phyloP scores from a whole-genome alignment of 257 asterid genomes.

The Solanum gracilifrons region DNA sequence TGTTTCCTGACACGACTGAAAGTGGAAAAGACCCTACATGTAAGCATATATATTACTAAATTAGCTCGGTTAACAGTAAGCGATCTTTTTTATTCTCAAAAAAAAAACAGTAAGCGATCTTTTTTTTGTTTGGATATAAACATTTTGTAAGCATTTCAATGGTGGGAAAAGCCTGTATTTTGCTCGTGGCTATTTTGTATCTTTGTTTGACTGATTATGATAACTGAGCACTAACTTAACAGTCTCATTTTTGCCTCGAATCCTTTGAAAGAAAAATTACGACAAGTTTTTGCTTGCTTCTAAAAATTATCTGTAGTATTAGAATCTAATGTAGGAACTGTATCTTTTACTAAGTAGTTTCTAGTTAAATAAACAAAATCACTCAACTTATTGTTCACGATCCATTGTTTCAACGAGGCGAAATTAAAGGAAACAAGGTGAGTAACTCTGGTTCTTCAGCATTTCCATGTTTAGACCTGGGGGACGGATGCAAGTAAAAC shows the following conservation, averaged over 20 bases:
- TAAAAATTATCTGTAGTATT: not conserved
- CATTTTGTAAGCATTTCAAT: not conserved
- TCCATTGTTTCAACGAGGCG: not conserved
- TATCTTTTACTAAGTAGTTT: not conserved
- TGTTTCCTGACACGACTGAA: not conserved
- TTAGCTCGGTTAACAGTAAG: not conserved
- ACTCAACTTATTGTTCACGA: not conserved
- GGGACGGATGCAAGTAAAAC: constrained; percentile 18
- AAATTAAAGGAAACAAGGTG: constrained; percentile 21
- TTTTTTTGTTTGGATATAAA: not conserved
- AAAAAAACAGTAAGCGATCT: too few relatives aligned
- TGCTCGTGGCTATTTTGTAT: not conserved
- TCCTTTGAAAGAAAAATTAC: not conserved
- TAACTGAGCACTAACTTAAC: not conserved
- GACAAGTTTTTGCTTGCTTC: not conserved
- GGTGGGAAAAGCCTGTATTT: not conserved
- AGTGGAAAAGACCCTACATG: not conserved
- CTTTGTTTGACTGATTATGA: not conserved
- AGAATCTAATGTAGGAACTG: not conserved
- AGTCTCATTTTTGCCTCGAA: not conserved
- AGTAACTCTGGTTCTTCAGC: constrained; percentile 23
- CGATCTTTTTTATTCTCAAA: not conserved
- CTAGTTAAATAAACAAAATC: not conserved
- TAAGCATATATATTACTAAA: not conserved
- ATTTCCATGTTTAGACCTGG: constrained; percentile 12